Conservation (phyloP, 352 stramenopile species). For the Phytophthora pistaciae region DNA sequence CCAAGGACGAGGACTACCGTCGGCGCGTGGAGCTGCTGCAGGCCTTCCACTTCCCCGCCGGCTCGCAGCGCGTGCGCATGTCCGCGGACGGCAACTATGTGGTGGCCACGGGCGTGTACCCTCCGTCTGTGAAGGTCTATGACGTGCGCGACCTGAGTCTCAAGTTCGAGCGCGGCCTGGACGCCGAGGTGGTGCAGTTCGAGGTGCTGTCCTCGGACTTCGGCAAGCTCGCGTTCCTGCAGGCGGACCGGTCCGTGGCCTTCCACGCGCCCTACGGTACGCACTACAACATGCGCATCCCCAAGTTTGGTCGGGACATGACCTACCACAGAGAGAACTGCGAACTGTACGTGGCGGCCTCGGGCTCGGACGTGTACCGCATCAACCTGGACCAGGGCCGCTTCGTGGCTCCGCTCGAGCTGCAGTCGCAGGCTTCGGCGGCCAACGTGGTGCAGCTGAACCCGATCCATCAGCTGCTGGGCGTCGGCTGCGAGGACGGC, state of each 20-base stretch:
- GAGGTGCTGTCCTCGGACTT: constrained; percentile 96
- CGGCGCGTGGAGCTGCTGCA: constrained; percentile 98
- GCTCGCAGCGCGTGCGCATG: constrained; percentile 95
- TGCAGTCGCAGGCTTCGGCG: constrained; percentile 56
- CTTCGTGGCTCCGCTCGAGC: constrained; percentile 92
- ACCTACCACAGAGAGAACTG: constrained; percentile 97
- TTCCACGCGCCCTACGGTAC: constrained; percentile 99
- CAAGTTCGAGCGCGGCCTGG: constrained; percentile 99
- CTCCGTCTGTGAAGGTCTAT: constrained; percentile 96
- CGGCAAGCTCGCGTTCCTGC: constrained; percentile 98
- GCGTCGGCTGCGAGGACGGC: constrained; percentile 94
- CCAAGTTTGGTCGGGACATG: constrained; percentile 98
- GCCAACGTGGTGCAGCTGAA: constrained; percentile 93
- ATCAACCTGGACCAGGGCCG: constrained; percentile 98
- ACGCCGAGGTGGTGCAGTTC: constrained; percentile 97
- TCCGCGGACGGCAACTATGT: constrained; percentile 96
- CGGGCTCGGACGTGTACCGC: constrained; percentile 94
- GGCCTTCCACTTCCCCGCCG: constrained; percentile 98
- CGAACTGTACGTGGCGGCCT: constrained; percentile 95
- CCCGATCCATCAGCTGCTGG: constrained; percentile 92
- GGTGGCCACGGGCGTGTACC: constrained; percentile 97
- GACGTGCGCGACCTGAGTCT: constrained; percentile 96
- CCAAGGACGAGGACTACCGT: constrained; percentile 76
- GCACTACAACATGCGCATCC: constrained; percentile 96
- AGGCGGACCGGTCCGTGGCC: constrained; percentile 95